phyloP scores from a whole-genome alignment of 257 asterid genomes.

The Schizonepeta tenuifolia region DNA sequence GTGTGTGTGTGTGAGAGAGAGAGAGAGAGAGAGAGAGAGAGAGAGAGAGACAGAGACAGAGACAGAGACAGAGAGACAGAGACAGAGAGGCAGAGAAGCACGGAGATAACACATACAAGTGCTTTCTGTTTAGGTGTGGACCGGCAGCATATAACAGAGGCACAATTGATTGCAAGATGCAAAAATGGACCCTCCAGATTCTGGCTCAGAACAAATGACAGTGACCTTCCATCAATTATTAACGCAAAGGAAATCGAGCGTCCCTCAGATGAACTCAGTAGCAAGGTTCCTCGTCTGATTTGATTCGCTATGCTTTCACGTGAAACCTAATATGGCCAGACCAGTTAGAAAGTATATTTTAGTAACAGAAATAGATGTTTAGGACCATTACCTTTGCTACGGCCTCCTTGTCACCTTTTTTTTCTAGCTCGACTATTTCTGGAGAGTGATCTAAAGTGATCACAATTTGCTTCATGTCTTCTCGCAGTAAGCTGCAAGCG shows the following conservation, averaged over 20 bases:
- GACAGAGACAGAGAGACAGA: no score
- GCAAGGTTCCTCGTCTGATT: slow-evolving; percentile 57
- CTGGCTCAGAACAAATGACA: slow-evolving; percentile 64
- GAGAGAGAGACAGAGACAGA: no score
- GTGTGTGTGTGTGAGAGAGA: neutral
- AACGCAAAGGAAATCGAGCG: slow-evolving; percentile 61
- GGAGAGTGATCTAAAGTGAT: slow-evolving; percentile 69
- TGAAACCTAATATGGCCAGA: slow-evolving; percentile 59
- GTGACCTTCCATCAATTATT: slow-evolving; percentile 85
- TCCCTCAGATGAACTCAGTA: slow-evolving; percentile 53
- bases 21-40: no score
- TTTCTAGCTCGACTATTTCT: slow-evolving; percentile 61
- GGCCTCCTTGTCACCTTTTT: slow-evolving; percentile 71
- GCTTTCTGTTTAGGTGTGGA: slow-evolving; percentile 98
- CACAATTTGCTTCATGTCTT: slow-evolving; percentile 80
- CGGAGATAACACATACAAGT: slow-evolving; percentile 59
- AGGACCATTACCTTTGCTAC: slow-evolving; percentile 57
- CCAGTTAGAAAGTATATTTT: slow-evolving; percentile 28
- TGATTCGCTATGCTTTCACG: slow-evolving; percentile 62
- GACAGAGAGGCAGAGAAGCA: slow-evolving; percentile 10
- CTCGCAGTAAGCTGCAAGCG: slow-evolving; percentile 92
- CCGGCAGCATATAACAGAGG: slow-evolving; percentile 95
- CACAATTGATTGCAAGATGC: slow-evolving; percentile 78
- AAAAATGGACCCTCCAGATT: slow-evolving; percentile 63
- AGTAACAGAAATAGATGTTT: neutral